phyloP scores from a whole-genome alignment of 208 protist genomes.

The Leishmania arabica region DNA sequence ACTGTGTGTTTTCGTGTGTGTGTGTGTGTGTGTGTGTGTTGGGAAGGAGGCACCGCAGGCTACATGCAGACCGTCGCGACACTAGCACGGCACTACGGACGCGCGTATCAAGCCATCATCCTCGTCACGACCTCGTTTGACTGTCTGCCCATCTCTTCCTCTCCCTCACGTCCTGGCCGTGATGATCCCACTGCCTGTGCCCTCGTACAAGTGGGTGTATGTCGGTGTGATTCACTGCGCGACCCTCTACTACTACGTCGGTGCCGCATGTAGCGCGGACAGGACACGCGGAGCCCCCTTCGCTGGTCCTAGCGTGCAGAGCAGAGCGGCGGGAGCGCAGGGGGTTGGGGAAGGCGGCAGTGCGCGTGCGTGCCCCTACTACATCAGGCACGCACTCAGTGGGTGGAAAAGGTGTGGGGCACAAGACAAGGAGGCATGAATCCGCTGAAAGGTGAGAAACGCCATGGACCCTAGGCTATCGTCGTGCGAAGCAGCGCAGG shows the following conservation, averaged over 20 bases:
- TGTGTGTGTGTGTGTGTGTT: background rate
- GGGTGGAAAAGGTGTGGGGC: background rate
- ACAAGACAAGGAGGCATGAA: background rate
- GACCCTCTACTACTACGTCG: background rate
- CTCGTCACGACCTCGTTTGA: background rate
- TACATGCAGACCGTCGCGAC: background rate
- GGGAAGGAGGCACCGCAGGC: too few relatives aligned
- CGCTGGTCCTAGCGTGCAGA: background rate
- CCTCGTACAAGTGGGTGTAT: background rate
- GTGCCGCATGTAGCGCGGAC: background rate
- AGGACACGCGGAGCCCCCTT: background rate
- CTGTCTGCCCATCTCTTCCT: background rate
- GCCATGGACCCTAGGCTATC: background rate
- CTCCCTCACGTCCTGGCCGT: background rate
- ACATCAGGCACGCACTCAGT: background rate
- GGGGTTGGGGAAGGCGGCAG: background rate
- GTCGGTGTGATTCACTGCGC: background rate
- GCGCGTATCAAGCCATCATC: background rate
- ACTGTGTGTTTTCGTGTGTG: background rate
- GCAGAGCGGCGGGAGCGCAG: background rate
- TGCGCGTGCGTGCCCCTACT: background rate
- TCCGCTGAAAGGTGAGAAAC: background rate
- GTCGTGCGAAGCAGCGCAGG: background rate
- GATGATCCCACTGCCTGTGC: background rate
- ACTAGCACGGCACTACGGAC: too few relatives aligned